Conservation (phyloP, 106 monocot species). For the Triglochin maritima region DNA sequence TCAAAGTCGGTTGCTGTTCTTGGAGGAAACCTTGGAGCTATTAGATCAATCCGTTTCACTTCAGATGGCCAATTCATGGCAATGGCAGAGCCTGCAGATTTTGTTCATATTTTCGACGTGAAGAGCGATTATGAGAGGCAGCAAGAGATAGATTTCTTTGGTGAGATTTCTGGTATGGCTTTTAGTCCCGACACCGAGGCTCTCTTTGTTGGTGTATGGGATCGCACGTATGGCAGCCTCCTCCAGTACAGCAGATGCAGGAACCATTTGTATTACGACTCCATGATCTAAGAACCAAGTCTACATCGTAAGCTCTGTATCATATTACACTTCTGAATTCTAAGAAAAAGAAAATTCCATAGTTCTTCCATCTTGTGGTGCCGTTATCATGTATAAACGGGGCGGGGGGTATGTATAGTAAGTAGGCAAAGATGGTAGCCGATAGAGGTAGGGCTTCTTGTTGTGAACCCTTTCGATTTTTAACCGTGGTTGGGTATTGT, state of each 20-base stretch:
- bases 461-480: no score
- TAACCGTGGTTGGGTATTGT: no score
- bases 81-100: slow-evolving; percentile 46
- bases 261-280: slow-evolving; percentile 23
- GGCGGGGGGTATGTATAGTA: no score
- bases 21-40: slow-evolving; percentile 35
- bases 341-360: no score
- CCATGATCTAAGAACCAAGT: slow-evolving; percentile 14
- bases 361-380: no score
- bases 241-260: slow-evolving; percentile 29
- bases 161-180: slow-evolving; percentile 40
- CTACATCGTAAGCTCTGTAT: not conserved
- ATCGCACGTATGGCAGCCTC: slow-evolving; percentile 38
- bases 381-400: no score
- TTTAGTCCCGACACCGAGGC: slow-evolving; percentile 39
- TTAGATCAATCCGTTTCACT: slow-evolving; percentile 30
- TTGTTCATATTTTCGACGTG: slow-evolving; percentile 41
- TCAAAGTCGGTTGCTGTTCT: slow-evolving; percentile 28
- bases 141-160: slow-evolving; percentile 45
- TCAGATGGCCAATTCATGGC: slow-evolving; percentile 41
- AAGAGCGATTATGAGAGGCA: slow-evolving; percentile 14
- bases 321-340: not conserved
- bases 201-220: slow-evolving; percentile 31
- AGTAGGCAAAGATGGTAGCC: no score
- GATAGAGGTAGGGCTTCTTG: no score